phyloP scores from a whole-genome alignment of 768 basidiomycete genomes.

The Collybiopsis confluens region DNA sequence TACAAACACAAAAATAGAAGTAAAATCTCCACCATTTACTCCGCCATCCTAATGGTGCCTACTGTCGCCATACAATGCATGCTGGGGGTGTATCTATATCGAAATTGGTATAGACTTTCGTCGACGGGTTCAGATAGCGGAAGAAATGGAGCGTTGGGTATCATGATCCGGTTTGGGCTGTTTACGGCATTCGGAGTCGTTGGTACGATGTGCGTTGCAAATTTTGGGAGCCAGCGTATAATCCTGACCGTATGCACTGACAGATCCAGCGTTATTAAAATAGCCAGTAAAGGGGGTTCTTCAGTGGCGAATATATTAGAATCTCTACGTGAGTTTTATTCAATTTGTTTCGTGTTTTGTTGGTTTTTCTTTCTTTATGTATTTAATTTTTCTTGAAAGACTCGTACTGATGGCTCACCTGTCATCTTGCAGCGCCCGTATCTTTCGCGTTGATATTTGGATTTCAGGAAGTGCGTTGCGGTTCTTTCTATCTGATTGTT shows the following conservation, averaged over 20 bases:
- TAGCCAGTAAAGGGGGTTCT: background rate
- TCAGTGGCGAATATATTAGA: constrained; percentile 1
- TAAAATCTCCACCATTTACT: constrained; percentile 1
- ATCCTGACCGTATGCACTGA: too few relatives aligned
- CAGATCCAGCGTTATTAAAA: constrained; percentile 1
- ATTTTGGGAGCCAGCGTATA: too few relatives aligned
- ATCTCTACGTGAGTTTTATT: constrained; percentile 8
- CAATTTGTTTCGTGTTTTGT: too few relatives aligned
- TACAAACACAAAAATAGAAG: too few relatives aligned
- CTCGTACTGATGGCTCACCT: too few relatives aligned
- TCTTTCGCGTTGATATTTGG: constrained; percentile 12
- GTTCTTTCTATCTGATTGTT: background rate
- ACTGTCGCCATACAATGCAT: background rate
- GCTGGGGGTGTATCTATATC: background rate
- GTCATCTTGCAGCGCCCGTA: constrained; percentile 7
- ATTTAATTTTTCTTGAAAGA: too few relatives aligned
- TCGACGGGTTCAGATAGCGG: background rate
- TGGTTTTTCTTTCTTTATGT: background rate
- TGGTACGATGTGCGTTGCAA: constrained; percentile 6
- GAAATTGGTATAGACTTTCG: constrained; percentile 1
- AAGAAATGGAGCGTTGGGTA: background rate
- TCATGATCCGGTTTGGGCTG: constrained; percentile 4
- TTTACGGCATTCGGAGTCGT: constrained; percentile 10
- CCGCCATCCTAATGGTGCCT: constrained; percentile 5
- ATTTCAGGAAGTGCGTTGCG: constrained; percentile 5